Evolutionary conservation across 2,329 filamentous ascomycete genomes (phyloP).

Genomic region (Penicillium brasilianum): DNA sequence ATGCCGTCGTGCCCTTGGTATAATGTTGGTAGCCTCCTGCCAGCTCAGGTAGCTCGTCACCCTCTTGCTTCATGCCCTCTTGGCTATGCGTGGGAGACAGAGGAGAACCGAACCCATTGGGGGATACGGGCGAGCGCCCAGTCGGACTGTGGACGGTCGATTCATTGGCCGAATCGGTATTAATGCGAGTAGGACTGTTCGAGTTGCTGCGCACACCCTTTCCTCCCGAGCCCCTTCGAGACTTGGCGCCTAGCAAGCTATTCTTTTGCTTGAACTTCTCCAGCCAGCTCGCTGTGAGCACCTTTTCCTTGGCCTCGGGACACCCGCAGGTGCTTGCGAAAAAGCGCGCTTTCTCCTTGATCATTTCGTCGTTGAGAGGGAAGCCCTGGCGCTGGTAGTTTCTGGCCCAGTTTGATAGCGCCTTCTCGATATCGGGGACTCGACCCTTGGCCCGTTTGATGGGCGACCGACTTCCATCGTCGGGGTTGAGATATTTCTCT

Average conservation of each 20-base stretch:
- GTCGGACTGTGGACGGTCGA: conserved; percentile 67
- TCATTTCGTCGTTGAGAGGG: conserved; percentile 76
- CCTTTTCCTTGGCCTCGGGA: conserved; percentile 72
- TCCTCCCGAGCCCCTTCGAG: conserved; percentile 57
- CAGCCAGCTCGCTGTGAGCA: conserved; percentile 78
- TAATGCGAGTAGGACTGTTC: conserved; percentile 65
- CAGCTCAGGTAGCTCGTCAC: conserved; percentile 65
- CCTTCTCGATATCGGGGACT: conserved; percentile 88
- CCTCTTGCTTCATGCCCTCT: conserved; percentile 68
- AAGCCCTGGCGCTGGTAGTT: conserved; percentile 79
- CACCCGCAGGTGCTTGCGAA: conserved; percentile 77
- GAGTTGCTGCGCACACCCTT: conserved; percentile 65
- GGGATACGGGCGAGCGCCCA: conserved; percentile 74
- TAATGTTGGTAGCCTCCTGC: conserved; percentile 66
- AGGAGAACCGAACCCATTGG: conserved; percentile 66
- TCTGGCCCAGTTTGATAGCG: conserved; percentile 82
- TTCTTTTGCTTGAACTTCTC: conserved; percentile 97
- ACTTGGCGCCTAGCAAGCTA: conserved; percentile 61
- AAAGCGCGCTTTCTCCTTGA: conserved; percentile 80
- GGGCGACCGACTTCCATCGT: conserved; percentile 78
- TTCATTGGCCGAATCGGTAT: conserved; percentile 58
- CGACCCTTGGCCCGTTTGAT: conserved; percentile 84
- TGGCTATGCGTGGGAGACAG: conserved; percentile 72
- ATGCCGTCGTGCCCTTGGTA: conserved; percentile 69
- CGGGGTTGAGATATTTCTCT: conserved; percentile 87